A percentile compares a stretch with the other conserved stretches of the same genome.
Conservation (phyloP, 2,329 filamentous ascomycete species). For the Dactylellina haptotyla region DNA sequence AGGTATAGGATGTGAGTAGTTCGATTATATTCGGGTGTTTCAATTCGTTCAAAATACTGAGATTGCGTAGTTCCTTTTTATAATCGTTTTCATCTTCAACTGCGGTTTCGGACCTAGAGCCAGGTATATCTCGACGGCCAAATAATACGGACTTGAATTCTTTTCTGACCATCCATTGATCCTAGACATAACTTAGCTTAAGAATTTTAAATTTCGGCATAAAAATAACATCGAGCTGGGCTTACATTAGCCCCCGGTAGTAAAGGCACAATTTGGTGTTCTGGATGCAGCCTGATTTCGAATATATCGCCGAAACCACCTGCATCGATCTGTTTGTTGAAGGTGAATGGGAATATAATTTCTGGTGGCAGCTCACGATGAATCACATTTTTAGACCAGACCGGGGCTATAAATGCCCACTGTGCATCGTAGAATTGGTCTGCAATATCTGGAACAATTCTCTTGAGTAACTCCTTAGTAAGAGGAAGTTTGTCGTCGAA, state of each 20-base stretch:
- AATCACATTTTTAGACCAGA: conserved; percentile 33
- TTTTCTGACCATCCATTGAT: conserved; percentile 35
- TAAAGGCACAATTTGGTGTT: conserved; percentile 18
- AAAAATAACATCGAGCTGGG: too few relatives aligned
- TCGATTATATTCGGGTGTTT: conserved; percentile 45
- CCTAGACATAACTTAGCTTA: not conserved
- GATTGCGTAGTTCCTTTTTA: conserved; percentile 33
- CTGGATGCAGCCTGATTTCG: conserved; percentile 23
- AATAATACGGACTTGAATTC: conserved; percentile 31
- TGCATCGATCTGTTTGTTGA: conserved; percentile 4
- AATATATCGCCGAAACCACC: conserved; percentile 41
- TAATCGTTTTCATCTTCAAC: conserved; percentile 18
- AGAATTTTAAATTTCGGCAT: not conserved
- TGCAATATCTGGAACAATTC: conserved; percentile 3
- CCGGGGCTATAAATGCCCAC: conserved; percentile 30
- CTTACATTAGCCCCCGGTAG: conserved; percentile 19
- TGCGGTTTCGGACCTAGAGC: not conserved
- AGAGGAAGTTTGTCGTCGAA: conserved; percentile 36
- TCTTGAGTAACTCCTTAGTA: not conserved
- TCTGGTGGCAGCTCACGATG: conserved; percentile 25
- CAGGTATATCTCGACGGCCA: not conserved
- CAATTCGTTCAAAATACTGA: conserved; percentile 37
- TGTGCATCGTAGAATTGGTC: conserved; percentile 17
- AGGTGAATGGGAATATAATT: conserved; percentile 13
- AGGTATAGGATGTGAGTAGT: conserved; percentile 37